Evolutionary conservation across 2,329 filamentous ascomycete genomes (phyloP), one percentile per base, ranked within the genome.

Genomic region (Drechslerella coelobrocha): DNA sequence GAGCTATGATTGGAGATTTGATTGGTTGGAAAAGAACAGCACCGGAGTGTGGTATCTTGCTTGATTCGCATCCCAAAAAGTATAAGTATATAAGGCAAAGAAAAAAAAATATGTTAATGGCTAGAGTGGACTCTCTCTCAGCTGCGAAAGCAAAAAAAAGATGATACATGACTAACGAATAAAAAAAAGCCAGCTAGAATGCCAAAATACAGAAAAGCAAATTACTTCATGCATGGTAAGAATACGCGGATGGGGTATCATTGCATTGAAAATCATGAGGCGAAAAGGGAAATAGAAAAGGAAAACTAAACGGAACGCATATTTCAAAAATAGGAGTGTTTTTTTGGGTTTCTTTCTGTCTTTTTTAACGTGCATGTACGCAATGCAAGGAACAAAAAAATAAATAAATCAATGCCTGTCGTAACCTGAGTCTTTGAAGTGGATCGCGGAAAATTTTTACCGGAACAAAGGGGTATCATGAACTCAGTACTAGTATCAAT

Each of bases 161-260:
- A 45, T 45, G 19, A 19, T 45, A 23, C 14, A 45, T 19, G 41
- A 19, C 41, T 14, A 45, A 21, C 41, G 19, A 39, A 39, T 39
- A n/a, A 21, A 34, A 34, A 12, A 53, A 34, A 47, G 17, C 14
- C 27, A 62, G 43, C 39, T 17, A 50, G 45, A 34, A 47, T 6
- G 29, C 29, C n/a, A 27, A 23, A 48, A 17, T 39, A 52, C 17
- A 61, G 39, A 24, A 26, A 45, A 47, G n/a, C n/a, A 31, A 47
- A 54, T 27, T 29, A 71, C 21, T 17, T 45, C 41, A 45, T 23
- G 41, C 41, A 45, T 45, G 61, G 47, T 31, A 57, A 62, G 47
- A 50, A 54, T 57, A 53, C 65, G 59, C 59, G 45, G 59, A 71
- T 51, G 51, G 65, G 66, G 66, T 71, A 71, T 71, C 66, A 71